Conservation (phyloP, 768 basidiomycete species). For the Lyophyllum semitale region DNA sequence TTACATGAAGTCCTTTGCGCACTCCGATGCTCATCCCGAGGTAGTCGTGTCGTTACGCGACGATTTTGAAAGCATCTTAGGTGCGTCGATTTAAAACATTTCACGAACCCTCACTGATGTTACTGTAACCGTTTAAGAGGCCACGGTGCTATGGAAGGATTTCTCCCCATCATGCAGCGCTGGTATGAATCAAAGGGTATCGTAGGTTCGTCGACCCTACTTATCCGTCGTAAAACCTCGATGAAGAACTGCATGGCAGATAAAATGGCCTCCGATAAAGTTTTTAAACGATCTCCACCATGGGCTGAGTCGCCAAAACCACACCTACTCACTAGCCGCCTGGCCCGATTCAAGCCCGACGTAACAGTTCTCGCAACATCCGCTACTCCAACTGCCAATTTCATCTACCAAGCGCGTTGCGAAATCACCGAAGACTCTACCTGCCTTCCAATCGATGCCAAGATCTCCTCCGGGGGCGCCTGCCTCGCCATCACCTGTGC, state of each 20-base stretch:
- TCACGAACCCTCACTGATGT: background rate
- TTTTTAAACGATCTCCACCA: background rate
- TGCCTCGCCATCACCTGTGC: slow-evolving; percentile 24
- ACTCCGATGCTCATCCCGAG: slow-evolving; percentile 6
- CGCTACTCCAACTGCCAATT: slow-evolving; percentile 23
- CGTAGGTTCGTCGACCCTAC: background rate
- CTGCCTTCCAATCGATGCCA: slow-evolving; percentile 15
- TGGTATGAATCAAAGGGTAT: background rate
- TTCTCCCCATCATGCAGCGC: background rate
- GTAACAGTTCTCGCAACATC: slow-evolving; percentile 17
- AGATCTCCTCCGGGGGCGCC: slow-evolving; percentile 22
- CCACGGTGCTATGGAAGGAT: background rate
- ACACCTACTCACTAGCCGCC: slow-evolving; percentile 29
- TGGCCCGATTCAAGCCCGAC: slow-evolving; percentile 34
- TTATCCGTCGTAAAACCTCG: background rate
- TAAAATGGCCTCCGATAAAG: background rate
- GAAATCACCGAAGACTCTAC: slow-evolving; percentile 28
- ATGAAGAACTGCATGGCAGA: background rate
- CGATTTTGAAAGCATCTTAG: background rate
- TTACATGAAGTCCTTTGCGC: slow-evolving; percentile 4
- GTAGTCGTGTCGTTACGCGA: background rate
- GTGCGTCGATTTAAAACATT: background rate
- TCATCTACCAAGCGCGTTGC: slow-evolving; percentile 19
- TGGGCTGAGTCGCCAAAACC: slow-evolving; percentile 14
- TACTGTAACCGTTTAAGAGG: background rate